These are phyloP conservation scores for Hypoxylon sp. DNA, from an alignment of 2,329 filamentous ascomycete species.

Conservation along the genomic window DNA sequence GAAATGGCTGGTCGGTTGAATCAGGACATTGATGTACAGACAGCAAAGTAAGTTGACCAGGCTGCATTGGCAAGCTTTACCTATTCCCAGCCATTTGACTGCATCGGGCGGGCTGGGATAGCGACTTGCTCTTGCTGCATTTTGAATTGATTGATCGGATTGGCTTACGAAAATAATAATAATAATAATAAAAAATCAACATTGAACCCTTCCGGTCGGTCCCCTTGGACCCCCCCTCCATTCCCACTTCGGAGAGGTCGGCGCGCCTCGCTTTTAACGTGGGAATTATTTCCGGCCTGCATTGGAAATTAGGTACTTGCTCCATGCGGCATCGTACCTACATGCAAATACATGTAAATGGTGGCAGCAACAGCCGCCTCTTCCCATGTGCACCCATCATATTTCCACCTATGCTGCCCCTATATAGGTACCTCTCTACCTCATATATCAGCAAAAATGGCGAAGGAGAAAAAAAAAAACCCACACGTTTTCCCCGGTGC, in stretches of 20 bases:
- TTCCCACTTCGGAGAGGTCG: constrained; percentile 32
- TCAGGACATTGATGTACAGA: background rate
- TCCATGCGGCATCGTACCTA: background rate
- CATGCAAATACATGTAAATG: background rate
- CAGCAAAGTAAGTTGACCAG: background rate
- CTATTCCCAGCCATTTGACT: no score
- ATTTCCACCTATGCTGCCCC: background rate
- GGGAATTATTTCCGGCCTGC: constrained; percentile 30
- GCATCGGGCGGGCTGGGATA: background rate
- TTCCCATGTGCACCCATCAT: constrained; percentile 15
- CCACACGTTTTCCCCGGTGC: constrained; percentile 20
- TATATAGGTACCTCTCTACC: constrained; percentile 1
- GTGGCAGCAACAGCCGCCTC: constrained; percentile 5
- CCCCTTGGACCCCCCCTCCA: constrained; percentile 1
- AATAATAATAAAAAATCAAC: constrained; percentile 11
- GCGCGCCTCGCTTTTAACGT: constrained; percentile 30
- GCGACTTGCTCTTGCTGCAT: constrained; percentile 5
- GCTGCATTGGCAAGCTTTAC: background rate
- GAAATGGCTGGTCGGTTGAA: background rate
- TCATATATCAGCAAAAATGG: background rate
- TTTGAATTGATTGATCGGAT: constrained; percentile 24
- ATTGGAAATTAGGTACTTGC: constrained; percentile 6
- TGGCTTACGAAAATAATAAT: constrained; percentile 5
- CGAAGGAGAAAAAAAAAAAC: background rate
- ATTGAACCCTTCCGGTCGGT: constrained; percentile 29